Evolutionary conservation across 2,329 filamentous ascomycete genomes (phyloP).

Genomic region (Chalara sp.): DNA sequence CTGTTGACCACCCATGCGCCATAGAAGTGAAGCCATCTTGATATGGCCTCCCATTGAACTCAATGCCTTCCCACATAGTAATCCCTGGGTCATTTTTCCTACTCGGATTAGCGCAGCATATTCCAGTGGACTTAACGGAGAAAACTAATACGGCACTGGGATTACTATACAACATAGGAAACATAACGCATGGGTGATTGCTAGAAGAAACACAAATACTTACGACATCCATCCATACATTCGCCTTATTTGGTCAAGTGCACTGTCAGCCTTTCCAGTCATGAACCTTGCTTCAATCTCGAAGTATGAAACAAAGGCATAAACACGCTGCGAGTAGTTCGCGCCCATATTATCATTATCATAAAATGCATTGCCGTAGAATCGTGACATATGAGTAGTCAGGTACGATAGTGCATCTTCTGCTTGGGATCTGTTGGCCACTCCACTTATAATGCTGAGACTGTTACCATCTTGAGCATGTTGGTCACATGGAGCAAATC

Average conservation of each 20-base stretch:
- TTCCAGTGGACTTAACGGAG: too few species aligned
- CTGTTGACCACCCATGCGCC: slow-evolving; percentile 45
- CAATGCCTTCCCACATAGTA: slow-evolving; percentile 47
- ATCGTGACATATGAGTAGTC: slow-evolving; percentile 25
- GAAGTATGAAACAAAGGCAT: slow-evolving; percentile 46
- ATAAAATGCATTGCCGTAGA: slow-evolving; percentile 46
- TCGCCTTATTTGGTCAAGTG: slow-evolving; percentile 38
- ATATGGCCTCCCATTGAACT: slow-evolving; percentile 34
- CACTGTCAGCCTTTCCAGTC: slow-evolving; percentile 27
- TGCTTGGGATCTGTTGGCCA: slow-evolving; percentile 24
- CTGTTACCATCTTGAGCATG: slow-evolving; percentile 47
- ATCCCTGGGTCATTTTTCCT: slow-evolving; percentile 34
- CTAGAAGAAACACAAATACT: too few species aligned
- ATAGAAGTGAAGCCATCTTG: slow-evolving; percentile 40
- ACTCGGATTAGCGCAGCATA: too few species aligned
- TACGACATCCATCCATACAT: slow-evolving; percentile 44
- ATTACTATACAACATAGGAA: too few species aligned
- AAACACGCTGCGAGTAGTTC: slow-evolving; percentile 39
- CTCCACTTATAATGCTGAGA: slow-evolving; percentile 36
- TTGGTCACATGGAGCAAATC: slow-evolving; percentile 14
- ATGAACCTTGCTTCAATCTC: slow-evolving; percentile 43
- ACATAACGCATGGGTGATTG: too few species aligned
- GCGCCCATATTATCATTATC: slow-evolving; percentile 34
- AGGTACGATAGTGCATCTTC: slow-evolving; percentile 35
- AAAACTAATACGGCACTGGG: too few species aligned